Conservation (phyloP, 2,329 filamentous ascomycete species). For the Alternaria longipes region DNA sequence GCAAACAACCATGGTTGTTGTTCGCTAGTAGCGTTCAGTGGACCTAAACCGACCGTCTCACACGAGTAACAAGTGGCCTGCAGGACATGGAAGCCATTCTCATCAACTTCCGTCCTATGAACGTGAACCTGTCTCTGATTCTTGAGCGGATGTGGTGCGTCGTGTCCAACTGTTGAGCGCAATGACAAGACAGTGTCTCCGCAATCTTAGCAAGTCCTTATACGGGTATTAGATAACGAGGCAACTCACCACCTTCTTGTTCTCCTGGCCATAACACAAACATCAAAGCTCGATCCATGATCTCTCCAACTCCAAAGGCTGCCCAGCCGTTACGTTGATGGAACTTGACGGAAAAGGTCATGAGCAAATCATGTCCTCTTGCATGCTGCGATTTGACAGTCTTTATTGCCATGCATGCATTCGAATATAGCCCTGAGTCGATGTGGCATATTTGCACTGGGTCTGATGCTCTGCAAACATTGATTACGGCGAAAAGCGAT, state of each 20-base stretch:
- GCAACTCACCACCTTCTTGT: not conserved
- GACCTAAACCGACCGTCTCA: slow-evolving; percentile 9
- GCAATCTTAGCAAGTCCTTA: not conserved
- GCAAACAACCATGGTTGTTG: not conserved
- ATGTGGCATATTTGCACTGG: slow-evolving; percentile 12
- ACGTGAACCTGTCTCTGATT: not conserved
- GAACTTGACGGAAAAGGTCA: not conserved
- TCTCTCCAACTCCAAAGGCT: not conserved
- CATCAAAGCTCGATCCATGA: not conserved
- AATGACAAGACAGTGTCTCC: not conserved
- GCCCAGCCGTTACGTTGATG: not conserved
- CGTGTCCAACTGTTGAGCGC: not conserved
- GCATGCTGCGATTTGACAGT: not conserved
- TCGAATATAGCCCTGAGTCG: not conserved
- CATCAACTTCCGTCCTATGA: slow-evolving; percentile 6
- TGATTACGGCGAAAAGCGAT: slow-evolving; percentile 3
- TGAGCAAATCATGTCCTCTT: not conserved
- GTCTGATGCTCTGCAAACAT: slow-evolving; percentile 9
- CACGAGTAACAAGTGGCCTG: slow-evolving; percentile 10
- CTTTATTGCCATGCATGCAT: not conserved
- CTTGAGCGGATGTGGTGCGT: not conserved
- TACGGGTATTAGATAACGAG: not conserved
- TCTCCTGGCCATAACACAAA: not conserved
- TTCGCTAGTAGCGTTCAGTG: slow-evolving; percentile 9
- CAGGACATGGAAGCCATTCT: slow-evolving; percentile 10